These are phyloP conservation scores for Kodamaea fukazawae DNA, from an alignment of 805 yeast species.

Conservation along the genomic window DNA sequence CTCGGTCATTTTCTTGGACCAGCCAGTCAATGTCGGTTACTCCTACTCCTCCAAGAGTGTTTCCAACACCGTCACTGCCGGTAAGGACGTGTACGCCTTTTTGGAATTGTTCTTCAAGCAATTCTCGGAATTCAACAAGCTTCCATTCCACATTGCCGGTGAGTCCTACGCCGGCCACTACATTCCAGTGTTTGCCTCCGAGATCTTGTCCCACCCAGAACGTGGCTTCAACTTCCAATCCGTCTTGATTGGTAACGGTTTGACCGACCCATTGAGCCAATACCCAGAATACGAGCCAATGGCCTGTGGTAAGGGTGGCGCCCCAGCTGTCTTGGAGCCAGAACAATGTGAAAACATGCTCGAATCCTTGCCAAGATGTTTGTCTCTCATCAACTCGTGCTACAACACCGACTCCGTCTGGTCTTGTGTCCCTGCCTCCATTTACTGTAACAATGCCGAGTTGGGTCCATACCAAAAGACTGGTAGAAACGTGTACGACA, in stretches of 20 bases:
- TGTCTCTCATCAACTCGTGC: constrained; percentile 71
- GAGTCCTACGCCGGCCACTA: constrained; percentile 95
- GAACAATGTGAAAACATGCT: constrained; percentile 67
- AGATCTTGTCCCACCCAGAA: constrained; percentile 67
- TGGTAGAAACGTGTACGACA: constrained; percentile 89
- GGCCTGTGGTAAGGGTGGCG: constrained; percentile 93
- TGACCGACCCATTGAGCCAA: constrained; percentile 81
- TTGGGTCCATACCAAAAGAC: constrained; percentile 58
- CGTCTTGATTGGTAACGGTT: constrained; percentile 88
- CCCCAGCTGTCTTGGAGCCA: constrained; percentile 67
- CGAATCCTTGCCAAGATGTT: constrained; percentile 68
- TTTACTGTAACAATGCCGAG: constrained; percentile 85
- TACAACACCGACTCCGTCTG: constrained; percentile 71
- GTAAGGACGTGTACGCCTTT: constrained; percentile 82
- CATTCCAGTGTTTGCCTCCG: constrained; percentile 84
- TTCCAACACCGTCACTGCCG: constrained; percentile 75
- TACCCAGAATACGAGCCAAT: constrained; percentile 80
- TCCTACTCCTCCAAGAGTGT: constrained; percentile 71
- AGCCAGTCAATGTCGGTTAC: constrained; percentile 91
- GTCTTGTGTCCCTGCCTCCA: constrained; percentile 87
- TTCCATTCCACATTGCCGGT: constrained; percentile 83
- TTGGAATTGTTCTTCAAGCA: constrained; percentile 77
- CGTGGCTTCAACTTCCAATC: constrained; percentile 60
- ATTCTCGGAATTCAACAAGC: constrained; percentile 66
- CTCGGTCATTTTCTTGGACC: constrained; percentile 85